Conservation (phyloP, 306 rosid genomes). For the Castanea sativa region DNA sequence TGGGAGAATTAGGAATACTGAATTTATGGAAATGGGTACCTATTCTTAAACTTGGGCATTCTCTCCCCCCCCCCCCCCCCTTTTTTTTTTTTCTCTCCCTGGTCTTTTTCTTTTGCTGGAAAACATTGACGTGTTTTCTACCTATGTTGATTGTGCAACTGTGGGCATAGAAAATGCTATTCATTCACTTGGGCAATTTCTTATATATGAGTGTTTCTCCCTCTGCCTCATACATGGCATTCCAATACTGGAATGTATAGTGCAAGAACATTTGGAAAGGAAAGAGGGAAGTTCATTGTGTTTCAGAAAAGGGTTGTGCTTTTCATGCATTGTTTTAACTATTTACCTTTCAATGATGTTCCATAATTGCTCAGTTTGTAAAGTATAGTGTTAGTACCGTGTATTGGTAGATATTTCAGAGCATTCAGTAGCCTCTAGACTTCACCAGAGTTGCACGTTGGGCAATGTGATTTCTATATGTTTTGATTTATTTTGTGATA, state of each 20-base stretch:
- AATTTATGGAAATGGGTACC: neutral
- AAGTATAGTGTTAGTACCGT: neutral
- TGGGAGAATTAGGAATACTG: neutral
- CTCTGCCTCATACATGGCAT: neutral
- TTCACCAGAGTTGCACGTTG: neutral
- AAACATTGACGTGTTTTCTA: neutral
- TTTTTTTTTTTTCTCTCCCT: rapidly evolving
- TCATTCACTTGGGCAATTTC: neutral
- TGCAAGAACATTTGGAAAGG: neutral
- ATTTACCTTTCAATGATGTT: neutral
- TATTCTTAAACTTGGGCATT: neutral
- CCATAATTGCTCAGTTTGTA: conserved; percentile 1
- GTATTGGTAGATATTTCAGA: neutral
- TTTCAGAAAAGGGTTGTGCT: conserved; percentile 1
- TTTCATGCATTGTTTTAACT: neutral
- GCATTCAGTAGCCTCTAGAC: neutral
- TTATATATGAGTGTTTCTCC: neutral
- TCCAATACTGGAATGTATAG: neutral
- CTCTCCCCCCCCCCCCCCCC: neutral
- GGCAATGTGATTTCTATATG: conserved; percentile 3
- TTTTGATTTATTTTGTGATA: conserved; percentile 24
- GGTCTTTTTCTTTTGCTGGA: neutral
- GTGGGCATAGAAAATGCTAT: neutral
- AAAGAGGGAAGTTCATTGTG: neutral
- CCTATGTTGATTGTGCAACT: neutral